Evolutionary conservation across 2,329 filamentous ascomycete genomes (phyloP).

Genomic region (Ophiostoma tasmaniense): DNA sequence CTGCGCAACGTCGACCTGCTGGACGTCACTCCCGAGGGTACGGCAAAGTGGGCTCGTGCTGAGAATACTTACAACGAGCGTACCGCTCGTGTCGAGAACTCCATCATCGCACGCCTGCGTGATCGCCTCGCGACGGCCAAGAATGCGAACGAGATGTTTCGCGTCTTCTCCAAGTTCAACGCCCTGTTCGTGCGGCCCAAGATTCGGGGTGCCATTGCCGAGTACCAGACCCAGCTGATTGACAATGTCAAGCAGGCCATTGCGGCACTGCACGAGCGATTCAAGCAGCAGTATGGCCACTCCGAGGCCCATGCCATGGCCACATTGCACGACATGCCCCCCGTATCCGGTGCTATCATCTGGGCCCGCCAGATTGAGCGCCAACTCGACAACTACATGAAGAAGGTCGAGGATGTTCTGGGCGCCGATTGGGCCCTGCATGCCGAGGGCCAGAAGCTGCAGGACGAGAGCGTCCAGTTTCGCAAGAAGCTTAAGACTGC

Average conservation of each 20-base stretch:
- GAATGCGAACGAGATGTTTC: conserved; percentile 99
- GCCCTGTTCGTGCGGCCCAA: conserved; percentile 97
- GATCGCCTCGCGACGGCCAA: conserved; percentile 92
- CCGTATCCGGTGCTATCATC: conserved; percentile 93
- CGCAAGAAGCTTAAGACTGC: conserved; percentile 91
- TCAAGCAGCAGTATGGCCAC: conserved; percentile 97
- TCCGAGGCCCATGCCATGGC: conserved; percentile 98
- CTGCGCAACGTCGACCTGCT: conserved; percentile 91
- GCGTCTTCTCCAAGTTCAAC: conserved; percentile 99
- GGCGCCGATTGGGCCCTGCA: conserved; percentile 92
- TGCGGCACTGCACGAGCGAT: conserved; percentile 83
- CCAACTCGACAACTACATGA: conserved; percentile 93
- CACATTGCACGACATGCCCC: conserved; percentile 87
- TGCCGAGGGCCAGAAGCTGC: conserved; percentile 86
- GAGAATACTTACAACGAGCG: conserved; percentile 97
- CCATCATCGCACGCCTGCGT: conserved; percentile 87
- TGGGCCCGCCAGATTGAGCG: conserved; percentile 96
- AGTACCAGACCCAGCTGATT: conserved; percentile 97
- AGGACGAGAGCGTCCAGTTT: conserved; percentile 86
- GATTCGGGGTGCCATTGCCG: conserved; percentile 92
- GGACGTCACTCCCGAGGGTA: conserved; percentile 84
- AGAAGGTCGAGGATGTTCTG: conserved; percentile 96
- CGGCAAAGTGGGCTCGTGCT: conserved; percentile 82
- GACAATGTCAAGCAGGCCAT: conserved; percentile 98
- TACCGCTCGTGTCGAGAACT: conserved; percentile 94